These are phyloP conservation scores for Pleurotus djamor DNA, from an alignment of 768 basidiomycete species.

Conservation along the genomic window DNA sequence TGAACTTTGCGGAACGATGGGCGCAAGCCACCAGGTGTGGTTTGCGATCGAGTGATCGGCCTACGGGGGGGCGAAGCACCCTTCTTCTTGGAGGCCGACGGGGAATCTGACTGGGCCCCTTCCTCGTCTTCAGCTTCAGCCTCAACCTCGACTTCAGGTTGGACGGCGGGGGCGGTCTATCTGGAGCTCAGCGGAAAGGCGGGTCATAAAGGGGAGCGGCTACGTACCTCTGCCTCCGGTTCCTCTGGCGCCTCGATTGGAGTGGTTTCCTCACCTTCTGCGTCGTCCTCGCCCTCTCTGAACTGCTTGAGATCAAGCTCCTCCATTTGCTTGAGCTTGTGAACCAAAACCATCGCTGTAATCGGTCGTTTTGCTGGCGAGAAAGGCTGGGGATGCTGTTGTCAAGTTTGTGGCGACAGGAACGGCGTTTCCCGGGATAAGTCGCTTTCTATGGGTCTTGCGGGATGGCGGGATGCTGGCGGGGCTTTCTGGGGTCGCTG, in stretches of 20 bases:
- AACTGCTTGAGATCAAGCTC: slow-evolving; percentile 11
- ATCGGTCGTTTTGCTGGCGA: not conserved
- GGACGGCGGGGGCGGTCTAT: not conserved
- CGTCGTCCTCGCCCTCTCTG: slow-evolving; percentile 1
- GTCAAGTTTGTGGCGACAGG: not conserved
- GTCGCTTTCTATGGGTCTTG: not conserved
- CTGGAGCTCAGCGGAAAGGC: not conserved
- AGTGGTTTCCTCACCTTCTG: slow-evolving; percentile 8
- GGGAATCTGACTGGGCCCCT: slow-evolving; percentile 1
- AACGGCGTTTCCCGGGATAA: not conserved
- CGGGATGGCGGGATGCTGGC: not conserved
- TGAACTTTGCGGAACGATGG: slow-evolving; percentile 24
- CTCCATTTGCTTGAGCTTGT: slow-evolving; percentile 17
- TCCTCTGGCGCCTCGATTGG: slow-evolving; percentile 8
- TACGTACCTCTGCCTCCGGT: not conserved
- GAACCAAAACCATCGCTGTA: slow-evolving; percentile 17
- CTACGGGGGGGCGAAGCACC: slow-evolving; percentile 15
- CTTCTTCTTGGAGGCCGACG: not conserved
- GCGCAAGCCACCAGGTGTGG: slow-evolving; percentile 15
- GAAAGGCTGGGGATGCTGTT: not conserved
- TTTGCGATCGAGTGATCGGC: slow-evolving; percentile 34
- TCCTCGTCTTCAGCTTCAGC: not conserved
- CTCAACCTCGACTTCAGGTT: not conserved
- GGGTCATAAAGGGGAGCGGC: not conserved
- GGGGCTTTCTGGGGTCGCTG: not conserved